Evolutionary conservation across 805 yeast genomes (phyloP).

Genomic region (Vanderwaltozyma tropicalis): DNA sequence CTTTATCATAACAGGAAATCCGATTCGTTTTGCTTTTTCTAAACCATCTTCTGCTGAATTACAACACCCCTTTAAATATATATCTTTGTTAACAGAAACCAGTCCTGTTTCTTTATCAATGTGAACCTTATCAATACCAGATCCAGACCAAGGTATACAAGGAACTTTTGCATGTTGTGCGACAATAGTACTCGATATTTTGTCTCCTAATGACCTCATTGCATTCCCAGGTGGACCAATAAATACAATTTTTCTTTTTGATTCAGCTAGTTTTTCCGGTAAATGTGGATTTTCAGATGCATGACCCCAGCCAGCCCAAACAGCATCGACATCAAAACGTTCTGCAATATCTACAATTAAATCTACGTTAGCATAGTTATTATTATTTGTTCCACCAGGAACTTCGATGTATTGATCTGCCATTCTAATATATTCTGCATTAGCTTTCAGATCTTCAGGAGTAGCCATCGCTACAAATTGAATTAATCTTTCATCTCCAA

Average conservation of each 20-base stretch:
- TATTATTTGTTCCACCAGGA: conserved; percentile 98
- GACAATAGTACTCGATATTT: conserved; percentile 93
- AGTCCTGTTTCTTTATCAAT: conserved; percentile 60
- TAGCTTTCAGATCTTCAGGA: conserved; percentile 93
- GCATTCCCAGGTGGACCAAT: conserved; percentile 99
- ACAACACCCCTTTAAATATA: conserved; percentile 85
- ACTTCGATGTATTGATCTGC: conserved; percentile 97
- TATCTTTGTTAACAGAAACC: conserved; percentile 78
- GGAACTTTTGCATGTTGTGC: conserved; percentile 99
- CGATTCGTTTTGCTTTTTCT: conserved; percentile 71
- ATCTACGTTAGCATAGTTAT: conserved; percentile 96
- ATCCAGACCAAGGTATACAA: conserved; percentile 99
- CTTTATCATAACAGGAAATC: conserved; percentile 97
- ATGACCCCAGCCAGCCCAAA: conserved; percentile 99
- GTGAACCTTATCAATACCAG: conserved; percentile 80
- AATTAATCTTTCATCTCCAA: conserved; percentile 88
- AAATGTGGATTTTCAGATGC: conserved; percentile 96
- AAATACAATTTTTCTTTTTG: conserved; percentile 80
- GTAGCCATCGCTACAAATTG: conserved; percentile 98
- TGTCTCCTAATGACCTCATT: conserved; percentile 97
- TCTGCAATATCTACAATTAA: conserved; percentile 95
- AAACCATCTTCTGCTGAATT: conserved; percentile 81
- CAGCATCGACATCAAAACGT: conserved; percentile 93
- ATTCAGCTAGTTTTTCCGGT: conserved; percentile 87
- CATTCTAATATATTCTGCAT: conserved; percentile 97